Evolutionary conservation across 2,329 filamentous ascomycete species (phyloP), one percentile per base, ranked within the genome.

Genomic region (Didymella glomerata): DNA sequence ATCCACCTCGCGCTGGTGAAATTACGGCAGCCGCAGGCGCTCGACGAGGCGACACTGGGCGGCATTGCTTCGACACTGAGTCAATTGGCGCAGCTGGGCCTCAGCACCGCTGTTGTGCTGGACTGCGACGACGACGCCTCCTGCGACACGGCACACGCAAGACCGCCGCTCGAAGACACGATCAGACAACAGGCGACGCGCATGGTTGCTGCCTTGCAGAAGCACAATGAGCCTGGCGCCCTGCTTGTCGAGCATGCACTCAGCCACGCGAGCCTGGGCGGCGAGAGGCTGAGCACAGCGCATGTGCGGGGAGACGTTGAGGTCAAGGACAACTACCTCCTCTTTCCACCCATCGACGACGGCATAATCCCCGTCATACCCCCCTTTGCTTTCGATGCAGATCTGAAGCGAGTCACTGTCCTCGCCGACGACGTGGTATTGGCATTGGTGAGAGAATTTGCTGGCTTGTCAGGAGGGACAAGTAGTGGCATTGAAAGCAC

Each of bases 1-100:
- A 76, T 91, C 18, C 91, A 97, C 76, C 83, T 97, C 57, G 93
- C 95, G 16, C 80, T 99, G 56, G 88, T 97, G 65, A 97, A 96
- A 77, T 83, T 99, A 54, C 86, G 90, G 52, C 85, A 86, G 42
- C 89, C 92, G 0, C 89, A 96, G 68, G 77, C 82, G 1, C 83
- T 96, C 46, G 84, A 91, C 68, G 85, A 93, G 59, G 78, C 81
- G 2, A 90, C 87, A 0, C 74, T 98, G 11, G 78, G 84, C 45
- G 93, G 92, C 1, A 87, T 98, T 57, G 92, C 90, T 5, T 88
- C 89, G 73, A 98, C 95, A 0, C 79, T 99, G 40, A 88, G 89
- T 28, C 94, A 97, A 75, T 86, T 99, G 48, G 86, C 88, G 38
- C 88, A 89, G 51, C 84, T 99, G 14, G 94, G 95, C 2, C 84